These are phyloP conservation scores for Euphorbia schlechtendalii DNA, from an alignment of 441 rosid species.

Conservation along the genomic window DNA sequence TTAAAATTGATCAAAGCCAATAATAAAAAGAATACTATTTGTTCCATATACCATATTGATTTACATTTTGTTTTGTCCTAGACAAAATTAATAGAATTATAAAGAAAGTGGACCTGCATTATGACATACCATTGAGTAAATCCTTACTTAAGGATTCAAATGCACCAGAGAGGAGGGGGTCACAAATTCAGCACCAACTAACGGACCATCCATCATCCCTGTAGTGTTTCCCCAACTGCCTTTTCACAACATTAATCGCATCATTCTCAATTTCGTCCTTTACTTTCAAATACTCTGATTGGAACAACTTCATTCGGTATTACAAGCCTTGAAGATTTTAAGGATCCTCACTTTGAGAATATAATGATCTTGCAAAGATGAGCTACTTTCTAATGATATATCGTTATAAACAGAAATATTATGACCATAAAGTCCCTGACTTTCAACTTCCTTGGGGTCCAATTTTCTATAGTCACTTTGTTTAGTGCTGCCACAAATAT, in stretches of 20 bases:
- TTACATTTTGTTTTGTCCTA: too few relatives aligned
- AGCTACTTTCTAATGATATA: slow-evolving; percentile 68
- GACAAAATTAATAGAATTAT: too few relatives aligned
- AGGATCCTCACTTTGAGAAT: slow-evolving; percentile 35
- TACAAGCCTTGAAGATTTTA: slow-evolving; percentile 22
- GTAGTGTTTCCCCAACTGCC: slow-evolving; percentile 74
- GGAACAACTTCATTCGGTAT: slow-evolving; percentile 37
- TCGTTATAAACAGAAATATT: slow-evolving; percentile 44
- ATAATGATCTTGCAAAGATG: slow-evolving; percentile 49
- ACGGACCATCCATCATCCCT: slow-evolving; percentile 80
- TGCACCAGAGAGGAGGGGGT: slow-evolving; percentile 78
- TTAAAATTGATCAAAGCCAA: too few relatives aligned
- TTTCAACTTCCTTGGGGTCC: slow-evolving; percentile 79
- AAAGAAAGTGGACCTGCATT: slow-evolving; percentile 5
- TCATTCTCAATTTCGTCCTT: slow-evolving; percentile 67
- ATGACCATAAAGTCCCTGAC: slow-evolving; percentile 52
- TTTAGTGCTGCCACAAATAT: slow-evolving; percentile 90
- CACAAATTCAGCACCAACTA: slow-evolving; percentile 63
- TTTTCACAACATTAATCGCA: slow-evolving; percentile 71
- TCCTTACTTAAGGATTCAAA: slow-evolving; percentile 50
- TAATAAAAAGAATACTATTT: too few relatives aligned
- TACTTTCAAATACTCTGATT: slow-evolving; percentile 77
- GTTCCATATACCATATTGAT: too few relatives aligned
- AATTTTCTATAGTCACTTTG: slow-evolving; percentile 49
- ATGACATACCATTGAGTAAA: slow-evolving; percentile 53